Base-by-base conservation (phyloP, 164 flowering plant genomes). In the Piper betle region DNA sequence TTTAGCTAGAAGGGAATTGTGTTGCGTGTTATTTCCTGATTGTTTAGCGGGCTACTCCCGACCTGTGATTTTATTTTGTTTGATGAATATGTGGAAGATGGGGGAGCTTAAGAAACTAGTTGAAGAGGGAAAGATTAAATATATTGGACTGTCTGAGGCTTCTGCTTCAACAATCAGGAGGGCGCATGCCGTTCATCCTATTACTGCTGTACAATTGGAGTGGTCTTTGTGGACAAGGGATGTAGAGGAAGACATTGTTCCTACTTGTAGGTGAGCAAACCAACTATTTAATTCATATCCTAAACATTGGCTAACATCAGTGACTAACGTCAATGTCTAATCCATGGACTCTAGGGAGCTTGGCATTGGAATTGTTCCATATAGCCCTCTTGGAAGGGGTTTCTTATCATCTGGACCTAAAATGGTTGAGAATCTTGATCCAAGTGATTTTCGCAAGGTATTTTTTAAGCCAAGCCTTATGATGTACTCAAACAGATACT, bases 301-400 rank as follows among this genome's bases (percentile, higher is more conserved):
- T 2, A 6, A 5, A 46, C 15, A 10, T 46, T 15, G 3, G 10
- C 3, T 46, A 15, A 46, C 10, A 2, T 46, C 15, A 46, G 50
- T 12, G 50, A 5, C 15, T 42, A 10, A 42, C 12, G 10, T 3
- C 15, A 6, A 54, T 54, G 25, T 54, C 33, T 18, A 2, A n/a
- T 5, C 33, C 19, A 25, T 18, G 57, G 12, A 54, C 10, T 18
- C 37, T 11, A 73, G 71, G 60, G 73, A 77, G 65, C 72, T 77
- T 57, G 80, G 77, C 12, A 74, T 74, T 37, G 77, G 80, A 19
- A 77, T 73, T 59, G 77, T 77, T 25, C 25, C 37, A 18, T 70
- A 77, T 46, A 74, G 78, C 37, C 76, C 76, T 43, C 55, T 74
- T 15, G 76, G 76, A 19, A 61, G 71, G 15, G 76, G 67, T 1